Conservation (phyloP, 345 rosid species). For the Noccaea bulbosa region DNA sequence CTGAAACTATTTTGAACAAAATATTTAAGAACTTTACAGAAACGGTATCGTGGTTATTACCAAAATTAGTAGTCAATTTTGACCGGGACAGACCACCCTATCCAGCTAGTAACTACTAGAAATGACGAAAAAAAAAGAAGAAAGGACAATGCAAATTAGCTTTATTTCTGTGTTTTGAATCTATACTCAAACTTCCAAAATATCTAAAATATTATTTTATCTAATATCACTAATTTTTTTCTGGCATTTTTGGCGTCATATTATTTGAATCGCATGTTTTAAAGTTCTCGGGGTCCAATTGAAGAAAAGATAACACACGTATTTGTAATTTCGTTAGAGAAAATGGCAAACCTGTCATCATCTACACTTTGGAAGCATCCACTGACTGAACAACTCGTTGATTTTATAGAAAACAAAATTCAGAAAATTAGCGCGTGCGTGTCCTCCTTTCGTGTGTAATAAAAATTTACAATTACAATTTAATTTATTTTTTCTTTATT, state of each 20-base stretch:
- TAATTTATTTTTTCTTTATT: background rate
- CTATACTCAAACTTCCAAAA: slow-evolving; percentile 15
- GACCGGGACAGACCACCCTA: background rate
- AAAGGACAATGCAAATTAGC: background rate
- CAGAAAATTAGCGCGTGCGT: slow-evolving; percentile 17
- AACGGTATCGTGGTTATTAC: slow-evolving; percentile 26
- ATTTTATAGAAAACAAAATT: background rate
- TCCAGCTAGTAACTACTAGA: slow-evolving; percentile 22
- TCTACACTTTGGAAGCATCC: slow-evolving; percentile 25
- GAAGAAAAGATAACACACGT: slow-evolving; percentile 30
- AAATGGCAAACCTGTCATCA: slow-evolving; percentile 31
- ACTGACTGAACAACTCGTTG: slow-evolving; percentile 33
- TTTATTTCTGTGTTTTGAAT: background rate
- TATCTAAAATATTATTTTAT: background rate
- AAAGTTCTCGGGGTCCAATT: slow-evolving; percentile 26
- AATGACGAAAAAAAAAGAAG: background rate
- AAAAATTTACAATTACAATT: background rate
- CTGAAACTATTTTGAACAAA: background rate
- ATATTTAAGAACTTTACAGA: background rate
- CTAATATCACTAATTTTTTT: background rate
- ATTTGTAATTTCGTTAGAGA: slow-evolving; percentile 13
- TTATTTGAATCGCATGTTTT: slow-evolving; percentile 33
- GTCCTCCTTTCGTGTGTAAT: background rate
- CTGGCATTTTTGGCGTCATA: background rate
- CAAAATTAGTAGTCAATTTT: slow-evolving; percentile 28